A percentile compares a stretch with the other conserved stretches of the same genome.
These are phyloP conservation scores for Blastocystis sp. DNA, from an alignment of 352 stramenopile species.

Conservation along the genomic window DNA sequence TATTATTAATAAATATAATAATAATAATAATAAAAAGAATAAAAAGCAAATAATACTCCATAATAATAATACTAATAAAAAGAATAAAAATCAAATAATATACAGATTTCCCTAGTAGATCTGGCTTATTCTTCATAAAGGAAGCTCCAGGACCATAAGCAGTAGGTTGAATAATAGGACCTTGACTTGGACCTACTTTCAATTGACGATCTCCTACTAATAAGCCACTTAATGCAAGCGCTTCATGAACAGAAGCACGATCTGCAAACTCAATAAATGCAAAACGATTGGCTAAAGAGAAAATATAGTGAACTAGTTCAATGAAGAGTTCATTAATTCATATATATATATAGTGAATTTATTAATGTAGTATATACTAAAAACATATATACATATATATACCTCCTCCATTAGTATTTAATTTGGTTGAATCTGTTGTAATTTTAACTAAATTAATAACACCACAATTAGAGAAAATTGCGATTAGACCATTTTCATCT, in stretches of 20 bases:
- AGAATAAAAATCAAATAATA: constrained; percentile 26
- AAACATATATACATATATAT: not conserved
- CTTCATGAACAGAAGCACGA: constrained; percentile 6
- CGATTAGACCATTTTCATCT: constrained; percentile 17
- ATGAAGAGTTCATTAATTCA: too few species aligned
- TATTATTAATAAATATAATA: constrained; percentile 14
- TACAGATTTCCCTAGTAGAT: too few species aligned
- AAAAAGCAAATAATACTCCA: constrained; percentile 24
- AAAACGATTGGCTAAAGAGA: constrained; percentile 30
- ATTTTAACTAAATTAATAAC: constrained; percentile 35
- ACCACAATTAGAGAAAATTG: constrained; percentile 24
- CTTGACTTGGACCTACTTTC: constrained; percentile 24
- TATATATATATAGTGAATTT: too few species aligned
- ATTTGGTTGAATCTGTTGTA: constrained; percentile 20
- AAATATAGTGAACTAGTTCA: too few species aligned
- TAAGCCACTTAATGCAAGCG: constrained; percentile 14
- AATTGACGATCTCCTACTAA: constrained; percentile 24
- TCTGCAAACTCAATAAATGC: constrained; percentile 34
- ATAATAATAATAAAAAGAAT: constrained; percentile 23
- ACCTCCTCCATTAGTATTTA: constrained; percentile 33
- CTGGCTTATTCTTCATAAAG: constrained; percentile 24
- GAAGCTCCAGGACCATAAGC: constrained; percentile 26
- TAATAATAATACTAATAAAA: not conserved
- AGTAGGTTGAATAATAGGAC: constrained; percentile 37
- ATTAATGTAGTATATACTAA: too few species aligned